Evolutionary conservation across 2,329 filamentous ascomycete species (phyloP).

Genomic region (Penicillium rolfsii): DNA sequence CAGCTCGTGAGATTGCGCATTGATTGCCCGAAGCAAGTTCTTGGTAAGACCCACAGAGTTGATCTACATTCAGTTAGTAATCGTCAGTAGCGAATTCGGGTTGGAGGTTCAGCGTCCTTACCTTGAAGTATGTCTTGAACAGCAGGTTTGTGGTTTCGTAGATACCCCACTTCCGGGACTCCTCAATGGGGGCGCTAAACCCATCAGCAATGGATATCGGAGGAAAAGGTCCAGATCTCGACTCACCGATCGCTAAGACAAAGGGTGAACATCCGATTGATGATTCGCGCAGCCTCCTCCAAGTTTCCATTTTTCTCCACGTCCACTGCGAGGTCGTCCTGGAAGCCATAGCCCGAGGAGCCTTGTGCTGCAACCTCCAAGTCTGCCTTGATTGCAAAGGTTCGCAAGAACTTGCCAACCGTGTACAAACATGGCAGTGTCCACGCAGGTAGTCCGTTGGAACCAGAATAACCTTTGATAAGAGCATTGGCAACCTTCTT

Average conservation of each 20-base stretch:
- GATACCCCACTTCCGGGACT: conserved; percentile 96
- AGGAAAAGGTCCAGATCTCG: conserved; percentile 1
- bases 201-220: conserved; percentile 14
- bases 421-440: conserved; percentile 89
- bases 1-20: conserved; percentile 77
- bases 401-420: conserved; percentile 80
- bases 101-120: conserved; percentile 27
- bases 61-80: conserved; percentile 52
- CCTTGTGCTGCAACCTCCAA: conserved; percentile 61
- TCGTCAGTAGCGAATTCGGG: background rate
- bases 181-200: conserved; percentile 73
- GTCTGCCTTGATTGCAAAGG: conserved; percentile 91
- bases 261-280: conserved; percentile 89
- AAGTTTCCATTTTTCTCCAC: conserved; percentile 79
- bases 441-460: conserved; percentile 77
- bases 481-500: conserved; percentile 78
- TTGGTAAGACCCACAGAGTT: conserved; percentile 88
- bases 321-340: conserved; percentile 81
- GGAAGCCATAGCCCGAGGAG: conserved; percentile 58
- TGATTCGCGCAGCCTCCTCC: conserved; percentile 84
- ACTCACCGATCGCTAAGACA: conserved; percentile 85
- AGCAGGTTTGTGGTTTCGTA: conserved; percentile 93
- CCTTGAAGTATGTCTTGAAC: conserved; percentile 98
- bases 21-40: conserved; percentile 82
- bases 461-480: conserved; percentile 77